Conservation (phyloP, 73 alveolate species). For the Urostyla sp. region DNA sequence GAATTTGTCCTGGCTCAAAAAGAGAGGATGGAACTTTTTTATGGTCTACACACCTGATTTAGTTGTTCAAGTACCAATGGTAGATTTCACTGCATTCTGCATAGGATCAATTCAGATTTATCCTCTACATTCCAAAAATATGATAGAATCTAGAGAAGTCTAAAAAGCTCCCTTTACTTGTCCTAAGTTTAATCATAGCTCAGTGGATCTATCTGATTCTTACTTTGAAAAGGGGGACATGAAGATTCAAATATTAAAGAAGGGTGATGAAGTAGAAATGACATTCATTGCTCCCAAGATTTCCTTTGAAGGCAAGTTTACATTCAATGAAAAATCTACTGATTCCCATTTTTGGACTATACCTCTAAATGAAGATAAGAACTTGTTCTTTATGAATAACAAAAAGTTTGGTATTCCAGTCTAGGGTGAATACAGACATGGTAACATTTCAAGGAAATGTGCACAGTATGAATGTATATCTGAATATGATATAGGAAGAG, state of each 20-base stretch:
- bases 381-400: too few relatives aligned
- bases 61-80: conserved; percentile 4
- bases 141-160: not conserved
- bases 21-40: conserved; percentile 37
- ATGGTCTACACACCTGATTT: conserved; percentile 7
- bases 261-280: not conserved
- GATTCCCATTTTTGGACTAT: not conserved
- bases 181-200: not conserved
- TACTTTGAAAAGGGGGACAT: not conserved
- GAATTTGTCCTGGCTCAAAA: not conserved
- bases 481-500: conserved; percentile 49
- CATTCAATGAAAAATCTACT: not conserved
- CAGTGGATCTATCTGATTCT: not conserved
- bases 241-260: not conserved
- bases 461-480: not conserved
- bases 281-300: not conserved
- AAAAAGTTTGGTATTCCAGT: not conserved
- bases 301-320: not conserved
- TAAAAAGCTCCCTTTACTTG: not conserved
- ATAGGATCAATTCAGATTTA: conserved; percentile 1
- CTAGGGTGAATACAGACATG: not conserved
- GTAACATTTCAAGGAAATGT: not conserved
- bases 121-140: conserved; percentile 5
- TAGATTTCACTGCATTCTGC: conserved; percentile 7
- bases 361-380: not conserved